Evolutionary conservation across 1,284 basidiomycete species (phyloP).

Genomic region (Ceratobasidium papillatum): DNA sequence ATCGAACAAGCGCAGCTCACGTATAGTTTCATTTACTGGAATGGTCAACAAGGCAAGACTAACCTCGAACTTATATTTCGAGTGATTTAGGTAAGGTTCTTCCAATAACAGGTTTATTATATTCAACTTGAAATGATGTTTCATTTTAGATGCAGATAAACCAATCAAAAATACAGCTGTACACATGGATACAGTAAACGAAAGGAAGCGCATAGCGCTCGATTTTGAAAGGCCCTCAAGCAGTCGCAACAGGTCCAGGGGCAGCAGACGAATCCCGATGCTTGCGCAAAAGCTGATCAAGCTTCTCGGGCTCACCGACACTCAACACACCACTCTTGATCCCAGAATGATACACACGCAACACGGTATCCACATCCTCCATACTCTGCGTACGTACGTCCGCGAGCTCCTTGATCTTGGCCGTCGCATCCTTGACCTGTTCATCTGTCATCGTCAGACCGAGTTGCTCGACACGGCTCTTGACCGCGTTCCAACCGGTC

Average conservation of each 20-base stretch:
- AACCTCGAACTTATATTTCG: too few species aligned
- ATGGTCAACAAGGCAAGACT: too few species aligned
- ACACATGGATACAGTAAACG: conserved; percentile 27
- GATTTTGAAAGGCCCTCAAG: conserved; percentile 6
- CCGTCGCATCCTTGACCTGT: conserved; percentile 96
- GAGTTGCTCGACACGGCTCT: conserved; percentile 98
- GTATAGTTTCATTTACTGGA: too few species aligned
- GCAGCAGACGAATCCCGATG: conserved; percentile 61
- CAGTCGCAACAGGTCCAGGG: neutral
- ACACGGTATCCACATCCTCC: conserved; percentile 97
- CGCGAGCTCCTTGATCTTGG: conserved; percentile 99
- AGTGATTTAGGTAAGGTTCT: neutral
- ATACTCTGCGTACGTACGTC: conserved; percentile 98
- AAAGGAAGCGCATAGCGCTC: conserved; percentile 13
- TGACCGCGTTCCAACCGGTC: conserved; percentile 99
- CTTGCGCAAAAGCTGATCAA: conserved; percentile 81
- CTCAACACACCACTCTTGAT: conserved; percentile 87
- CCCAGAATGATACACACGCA: conserved; percentile 93
- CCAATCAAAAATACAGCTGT: conserved; percentile 21
- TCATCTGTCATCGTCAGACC: conserved; percentile 87
- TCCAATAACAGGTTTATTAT: neutral
- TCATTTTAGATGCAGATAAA: conserved; percentile 1
- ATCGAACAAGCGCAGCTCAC: too few species aligned
- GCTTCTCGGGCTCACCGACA: conserved; percentile 86
- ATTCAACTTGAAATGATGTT: neutral